Base-by-base conservation (phyloP, 441 rosid species). In the Syzygium malaccense region DNA sequence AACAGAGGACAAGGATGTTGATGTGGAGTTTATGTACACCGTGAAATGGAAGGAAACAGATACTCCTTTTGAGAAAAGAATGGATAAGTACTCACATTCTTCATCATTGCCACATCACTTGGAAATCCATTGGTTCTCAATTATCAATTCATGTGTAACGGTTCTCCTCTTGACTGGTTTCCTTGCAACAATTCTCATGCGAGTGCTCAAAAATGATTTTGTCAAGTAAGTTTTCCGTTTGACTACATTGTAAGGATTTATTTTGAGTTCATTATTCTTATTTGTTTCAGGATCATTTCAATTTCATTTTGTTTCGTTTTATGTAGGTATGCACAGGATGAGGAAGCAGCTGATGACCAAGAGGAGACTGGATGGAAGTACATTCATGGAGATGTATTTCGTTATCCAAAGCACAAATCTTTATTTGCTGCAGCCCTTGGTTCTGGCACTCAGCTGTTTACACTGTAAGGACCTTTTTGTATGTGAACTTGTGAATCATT, bases 341-440 rank as follows among this genome's bases (percentile, higher is more conserved):
- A 95, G 91, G 98, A 96, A 92, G 93, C 96, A 54, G 95, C 95
- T 91, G 98, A 95, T 91, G 98, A 96, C 90, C 97, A 93, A 89
- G 98, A 96, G 86, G 99, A 96, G 92, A 95, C 97, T n/a, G 99
- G 99, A 87, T 96, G 99, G 99, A 96, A 96, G 89, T 94, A 96
- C 92, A 95, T 96, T 62, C 98, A 95, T 84, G 98, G 98, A 8
- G 98, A 96, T 91, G 98, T 96, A 15, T 96, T 96, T 89, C 92
- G 98, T 30, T 96, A 92, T 88, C 98, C 98, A 8, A 94, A 93
- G 89, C 87, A 91, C 92, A 96, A 95, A 90, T 96, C 98, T 87
- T 84, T 96, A 51, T 94, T 95, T 91, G 95, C 97, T 58, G 96
- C 97, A 25, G 94, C 95, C 49, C 93, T 93, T 60, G 98, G 98